phyloP scores from a whole-genome alignment of 2,329 filamentous ascomycete genomes.

The Cytospora schulzeri region DNA sequence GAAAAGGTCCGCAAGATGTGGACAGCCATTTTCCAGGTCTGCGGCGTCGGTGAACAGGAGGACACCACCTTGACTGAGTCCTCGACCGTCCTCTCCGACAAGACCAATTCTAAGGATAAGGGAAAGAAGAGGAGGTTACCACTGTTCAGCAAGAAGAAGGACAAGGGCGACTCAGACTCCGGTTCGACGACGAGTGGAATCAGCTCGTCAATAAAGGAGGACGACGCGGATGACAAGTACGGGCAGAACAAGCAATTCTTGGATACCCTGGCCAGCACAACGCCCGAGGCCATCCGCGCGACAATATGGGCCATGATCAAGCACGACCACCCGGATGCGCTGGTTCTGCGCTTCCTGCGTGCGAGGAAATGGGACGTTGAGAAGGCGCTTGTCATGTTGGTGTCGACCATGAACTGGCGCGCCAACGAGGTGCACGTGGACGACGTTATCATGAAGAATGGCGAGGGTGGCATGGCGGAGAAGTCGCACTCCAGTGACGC shows the following conservation, averaged over 20 bases:
- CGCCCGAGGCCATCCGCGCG: slow-evolving; percentile 75
- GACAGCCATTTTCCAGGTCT: slow-evolving; percentile 74
- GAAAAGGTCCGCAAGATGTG: slow-evolving; percentile 87
- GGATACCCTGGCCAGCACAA: slow-evolving; percentile 74
- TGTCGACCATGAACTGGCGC: slow-evolving; percentile 94
- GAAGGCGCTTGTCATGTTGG: slow-evolving; percentile 88
- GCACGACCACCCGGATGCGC: slow-evolving; percentile 87
- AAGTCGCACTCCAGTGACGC: slow-evolving; percentile 59
- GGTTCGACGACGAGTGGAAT: slow-evolving; percentile 39
- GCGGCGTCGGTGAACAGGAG: slow-evolving; percentile 58
- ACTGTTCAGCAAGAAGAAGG: slow-evolving; percentile 68
- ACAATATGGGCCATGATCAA: slow-evolving; percentile 95
- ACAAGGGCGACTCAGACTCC: slow-evolving; percentile 46
- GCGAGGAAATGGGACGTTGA: slow-evolving; percentile 97
- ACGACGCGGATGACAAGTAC: slow-evolving; percentile 82
- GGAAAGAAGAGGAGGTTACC: slow-evolving; percentile 73
- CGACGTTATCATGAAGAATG: slow-evolving; percentile 78
- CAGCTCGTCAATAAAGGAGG: slow-evolving; percentile 44
- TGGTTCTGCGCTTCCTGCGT: slow-evolving; percentile 79
- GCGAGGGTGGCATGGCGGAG: slow-evolving; percentile 69
- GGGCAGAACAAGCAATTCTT: slow-evolving; percentile 86
- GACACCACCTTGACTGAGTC: slow-evolving; percentile 36
- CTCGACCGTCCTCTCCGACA: slow-evolving; percentile 34
- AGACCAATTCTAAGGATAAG: slow-evolving; percentile 48
- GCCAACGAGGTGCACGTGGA: slow-evolving; percentile 83